Evolutionary conservation across 2,329 filamentous ascomycete genomes (phyloP).

Genomic region (Penicillium occitanis): DNA sequence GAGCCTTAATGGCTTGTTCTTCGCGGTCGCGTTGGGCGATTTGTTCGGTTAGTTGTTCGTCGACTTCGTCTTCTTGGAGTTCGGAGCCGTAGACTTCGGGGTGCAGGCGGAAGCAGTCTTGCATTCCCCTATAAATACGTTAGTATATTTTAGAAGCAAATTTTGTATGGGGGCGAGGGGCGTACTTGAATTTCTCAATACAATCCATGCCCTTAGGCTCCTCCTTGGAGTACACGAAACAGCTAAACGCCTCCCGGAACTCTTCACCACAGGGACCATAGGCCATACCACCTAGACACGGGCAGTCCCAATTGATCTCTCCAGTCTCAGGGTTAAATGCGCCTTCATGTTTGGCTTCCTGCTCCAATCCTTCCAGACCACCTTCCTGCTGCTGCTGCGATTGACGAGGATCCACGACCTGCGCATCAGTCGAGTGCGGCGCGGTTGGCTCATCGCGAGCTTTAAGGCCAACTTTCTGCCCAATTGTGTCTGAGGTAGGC

Average conservation of each 20-base stretch:
- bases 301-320: conserved; percentile 99
- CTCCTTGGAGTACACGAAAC: conserved; percentile 92
- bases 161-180: too few species aligned
- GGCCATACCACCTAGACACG: conserved; percentile 95
- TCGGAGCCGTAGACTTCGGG: conserved; percentile 92
- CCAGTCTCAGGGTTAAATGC: conserved; percentile 98
- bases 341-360: conserved; percentile 81
- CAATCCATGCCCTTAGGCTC: conserved; percentile 98
- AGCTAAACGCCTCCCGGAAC: conserved; percentile 95
- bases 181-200: conserved; percentile 76
- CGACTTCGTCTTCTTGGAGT: conserved; percentile 69
- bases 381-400: conserved; percentile 22
- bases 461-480: conserved; percentile 44
- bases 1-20: conserved; percentile 17
- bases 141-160: neutral
- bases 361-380: conserved; percentile 61
- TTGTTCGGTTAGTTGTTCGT: conserved; percentile 37
- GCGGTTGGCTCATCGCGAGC: neutral
- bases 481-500: conserved; percentile 65
- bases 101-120: conserved; percentile 90
- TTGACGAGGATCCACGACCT: conserved; percentile 1
- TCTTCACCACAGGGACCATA: conserved; percentile 92
- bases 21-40: conserved; percentile 25
- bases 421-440: conserved; percentile 16
- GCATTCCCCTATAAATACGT: conserved; percentile 73